These are phyloP conservation scores for Zymoseptoria ardabiliae DNA, from an alignment of 2,329 filamentous ascomycete species.

Conservation along the genomic window DNA sequence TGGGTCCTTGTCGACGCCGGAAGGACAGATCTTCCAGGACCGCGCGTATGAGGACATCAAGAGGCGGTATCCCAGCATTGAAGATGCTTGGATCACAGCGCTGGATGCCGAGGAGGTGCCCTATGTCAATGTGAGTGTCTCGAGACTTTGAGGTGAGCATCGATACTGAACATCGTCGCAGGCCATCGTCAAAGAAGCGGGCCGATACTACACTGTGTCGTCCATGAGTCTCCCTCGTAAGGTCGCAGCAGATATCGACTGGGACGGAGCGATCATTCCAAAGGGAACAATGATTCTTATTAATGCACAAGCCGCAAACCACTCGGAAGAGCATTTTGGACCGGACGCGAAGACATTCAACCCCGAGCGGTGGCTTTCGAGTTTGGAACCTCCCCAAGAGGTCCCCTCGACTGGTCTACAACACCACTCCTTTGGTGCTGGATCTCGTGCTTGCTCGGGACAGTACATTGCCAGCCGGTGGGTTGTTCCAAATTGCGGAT, in stretches of 20 bases:
- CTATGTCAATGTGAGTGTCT: slow-evolving; percentile 31
- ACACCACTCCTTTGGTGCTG: slow-evolving; percentile 48
- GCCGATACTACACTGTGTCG: slow-evolving; percentile 47
- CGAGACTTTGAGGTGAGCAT: background rate
- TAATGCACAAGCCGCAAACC: slow-evolving; percentile 50
- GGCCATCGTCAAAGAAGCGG: slow-evolving; percentile 47
- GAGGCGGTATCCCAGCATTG: slow-evolving; percentile 39
- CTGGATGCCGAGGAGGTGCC: slow-evolving; percentile 44
- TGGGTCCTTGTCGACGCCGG: slow-evolving; percentile 42
- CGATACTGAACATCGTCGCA: background rate
- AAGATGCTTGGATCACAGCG: slow-evolving; percentile 41
- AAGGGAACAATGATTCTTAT: slow-evolving; percentile 49
- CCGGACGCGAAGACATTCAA: slow-evolving; percentile 40
- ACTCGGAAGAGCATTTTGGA: slow-evolving; percentile 46
- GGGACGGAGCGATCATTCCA: slow-evolving; percentile 47
- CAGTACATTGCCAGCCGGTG: slow-evolving; percentile 42
- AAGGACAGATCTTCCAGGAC: slow-evolving; percentile 47
- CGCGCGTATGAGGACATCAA: slow-evolving; percentile 47
- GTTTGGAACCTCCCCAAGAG: slow-evolving; percentile 31
- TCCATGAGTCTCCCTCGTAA: slow-evolving; percentile 48
- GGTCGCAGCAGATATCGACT: slow-evolving; percentile 44
- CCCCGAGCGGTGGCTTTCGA: slow-evolving; percentile 44
- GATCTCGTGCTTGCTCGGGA: slow-evolving; percentile 46
- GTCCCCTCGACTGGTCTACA: slow-evolving; percentile 23
- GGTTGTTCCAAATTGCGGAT: background rate